Percentiles rank a stretch among this genome's conserved stretches.
Conservation (phyloP, 2,329 filamentous ascomycete species). For the Phialophora verrucosa region DNA sequence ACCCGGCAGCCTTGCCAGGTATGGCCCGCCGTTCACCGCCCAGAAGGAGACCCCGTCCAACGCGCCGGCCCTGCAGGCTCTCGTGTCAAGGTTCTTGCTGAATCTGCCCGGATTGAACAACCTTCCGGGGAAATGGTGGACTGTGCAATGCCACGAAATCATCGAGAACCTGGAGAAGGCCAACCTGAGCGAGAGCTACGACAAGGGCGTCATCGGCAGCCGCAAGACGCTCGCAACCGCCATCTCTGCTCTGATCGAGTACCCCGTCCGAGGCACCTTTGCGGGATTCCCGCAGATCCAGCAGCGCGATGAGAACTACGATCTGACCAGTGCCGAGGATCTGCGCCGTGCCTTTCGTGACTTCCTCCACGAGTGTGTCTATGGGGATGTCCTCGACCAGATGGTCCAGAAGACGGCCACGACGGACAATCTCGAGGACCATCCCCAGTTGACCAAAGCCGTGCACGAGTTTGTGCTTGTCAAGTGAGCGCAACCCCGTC, state of each 20-base stretch:
- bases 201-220: conserved; percentile 75
- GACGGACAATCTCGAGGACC: conserved; percentile 67
- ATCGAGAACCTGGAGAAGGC: conserved; percentile 68
- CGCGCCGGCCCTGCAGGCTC: conserved; percentile 70
- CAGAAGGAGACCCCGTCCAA: conserved; percentile 51
- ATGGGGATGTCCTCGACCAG: conserved; percentile 70
- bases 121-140: conserved; percentile 70
- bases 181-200: conserved; percentile 79
- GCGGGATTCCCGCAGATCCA: conserved; percentile 61
- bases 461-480: conserved; percentile 71
- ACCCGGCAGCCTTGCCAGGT: conserved; percentile 66
- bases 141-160: conserved; percentile 63
- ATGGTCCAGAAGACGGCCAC: conserved; percentile 66
- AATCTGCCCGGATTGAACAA: conserved; percentile 69
- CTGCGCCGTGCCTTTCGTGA: conserved; percentile 70
- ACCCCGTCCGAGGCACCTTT: conserved; percentile 68
- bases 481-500: conserved; percentile 61
- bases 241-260: conserved; percentile 71
- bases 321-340: conserved; percentile 64
- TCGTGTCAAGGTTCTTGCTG: conserved; percentile 69
- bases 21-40: conserved; percentile 70
- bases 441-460: conserved; percentile 66
- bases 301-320: conserved; percentile 55
- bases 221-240: conserved; percentile 77
- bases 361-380: conserved; percentile 68